A percentile compares a stretch with the other conserved stretches of the same genome.
Conservation (phyloP, 345 rosid species). For the Litchi chinensis region DNA sequence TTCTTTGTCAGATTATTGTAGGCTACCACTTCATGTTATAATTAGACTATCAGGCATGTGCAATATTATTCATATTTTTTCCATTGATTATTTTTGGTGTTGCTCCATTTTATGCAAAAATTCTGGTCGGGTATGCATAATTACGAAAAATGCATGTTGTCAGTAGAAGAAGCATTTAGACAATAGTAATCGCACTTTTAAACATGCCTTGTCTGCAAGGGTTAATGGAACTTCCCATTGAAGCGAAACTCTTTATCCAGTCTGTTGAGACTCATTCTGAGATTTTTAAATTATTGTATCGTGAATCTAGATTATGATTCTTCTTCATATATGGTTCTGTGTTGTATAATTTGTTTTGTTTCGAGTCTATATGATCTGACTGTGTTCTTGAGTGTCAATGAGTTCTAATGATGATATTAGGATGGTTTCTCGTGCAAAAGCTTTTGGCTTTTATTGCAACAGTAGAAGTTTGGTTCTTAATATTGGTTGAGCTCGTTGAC, state of each 20-base stretch:
- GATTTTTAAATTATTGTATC: not conserved
- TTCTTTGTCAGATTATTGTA: not conserved
- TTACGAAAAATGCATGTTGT: not conserved
- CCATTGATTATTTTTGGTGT: not conserved
- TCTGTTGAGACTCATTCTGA: not conserved
- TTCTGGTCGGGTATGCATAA: not conserved
- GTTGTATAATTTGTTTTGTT: not conserved
- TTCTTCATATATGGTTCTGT: not conserved
- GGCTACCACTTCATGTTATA: constrained; percentile 2
- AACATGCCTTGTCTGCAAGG: not conserved
- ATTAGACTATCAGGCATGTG: not conserved
- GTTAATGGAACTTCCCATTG: not conserved
- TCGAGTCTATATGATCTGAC: not conserved
- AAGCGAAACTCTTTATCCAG: not conserved
- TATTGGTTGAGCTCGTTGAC: constrained; percentile 3
- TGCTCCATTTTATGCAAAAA: not conserved
- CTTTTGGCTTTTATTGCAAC: not conserved
- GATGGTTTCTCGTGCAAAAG: not conserved
- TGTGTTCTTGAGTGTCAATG: not conserved
- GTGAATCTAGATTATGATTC: not conserved
- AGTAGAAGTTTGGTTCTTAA: too few species aligned
- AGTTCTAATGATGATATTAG: not conserved
- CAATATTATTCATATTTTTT: not conserved
- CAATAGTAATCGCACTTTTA: not conserved
- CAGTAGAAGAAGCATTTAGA: not conserved